Conservation (phyloP, 176 grass and related monocot species). For the Otatea glauca region DNA sequence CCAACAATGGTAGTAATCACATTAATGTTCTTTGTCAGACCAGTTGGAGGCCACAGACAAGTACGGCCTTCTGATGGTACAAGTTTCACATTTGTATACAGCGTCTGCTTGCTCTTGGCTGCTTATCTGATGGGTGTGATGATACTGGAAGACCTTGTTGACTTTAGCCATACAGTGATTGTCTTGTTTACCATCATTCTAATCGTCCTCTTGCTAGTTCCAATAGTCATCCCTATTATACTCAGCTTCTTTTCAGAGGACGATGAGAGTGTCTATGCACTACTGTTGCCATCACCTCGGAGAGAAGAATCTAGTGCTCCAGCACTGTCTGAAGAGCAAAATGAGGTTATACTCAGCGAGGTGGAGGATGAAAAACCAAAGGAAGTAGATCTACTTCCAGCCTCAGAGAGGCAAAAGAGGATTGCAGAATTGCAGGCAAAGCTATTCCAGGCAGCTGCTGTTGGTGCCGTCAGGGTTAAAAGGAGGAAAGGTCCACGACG, state of each 20-base stretch:
- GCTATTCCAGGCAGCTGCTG: slow-evolving; percentile 80
- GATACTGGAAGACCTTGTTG: slow-evolving; percentile 79
- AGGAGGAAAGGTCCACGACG: slow-evolving; percentile 70
- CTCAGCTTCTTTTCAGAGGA: slow-evolving; percentile 61
- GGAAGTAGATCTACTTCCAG: slow-evolving; percentile 86
- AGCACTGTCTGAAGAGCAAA: slow-evolving; percentile 41
- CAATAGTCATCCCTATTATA: slow-evolving; percentile 75
- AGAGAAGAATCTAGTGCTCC: slow-evolving; percentile 58
- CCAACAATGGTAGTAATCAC: slow-evolving; percentile 74
- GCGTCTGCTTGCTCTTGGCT: slow-evolving; percentile 72
- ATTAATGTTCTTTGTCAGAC: slow-evolving; percentile 88
- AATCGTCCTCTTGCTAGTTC: slow-evolving; percentile 59
- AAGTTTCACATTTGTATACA: slow-evolving; percentile 86
- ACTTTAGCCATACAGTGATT: slow-evolving; percentile 52
- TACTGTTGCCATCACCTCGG: slow-evolving; percentile 53
- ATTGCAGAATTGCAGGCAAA: slow-evolving; percentile 79
- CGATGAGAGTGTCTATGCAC: slow-evolving; percentile 36
- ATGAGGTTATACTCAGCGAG: slow-evolving; percentile 90
- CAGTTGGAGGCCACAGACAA: slow-evolving; percentile 74
- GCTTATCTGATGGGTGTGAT: slow-evolving; percentile 89
- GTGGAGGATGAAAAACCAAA: slow-evolving; percentile 84
- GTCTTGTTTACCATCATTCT: slow-evolving; percentile 63
- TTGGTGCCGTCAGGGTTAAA: slow-evolving; percentile 80
- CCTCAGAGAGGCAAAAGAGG: slow-evolving; percentile 82
- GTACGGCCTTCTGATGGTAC: slow-evolving; percentile 66